These are phyloP conservation scores for Penicillium sp. DNA, from an alignment of 2,329 filamentous ascomycete genomes.

Conservation along the genomic window DNA sequence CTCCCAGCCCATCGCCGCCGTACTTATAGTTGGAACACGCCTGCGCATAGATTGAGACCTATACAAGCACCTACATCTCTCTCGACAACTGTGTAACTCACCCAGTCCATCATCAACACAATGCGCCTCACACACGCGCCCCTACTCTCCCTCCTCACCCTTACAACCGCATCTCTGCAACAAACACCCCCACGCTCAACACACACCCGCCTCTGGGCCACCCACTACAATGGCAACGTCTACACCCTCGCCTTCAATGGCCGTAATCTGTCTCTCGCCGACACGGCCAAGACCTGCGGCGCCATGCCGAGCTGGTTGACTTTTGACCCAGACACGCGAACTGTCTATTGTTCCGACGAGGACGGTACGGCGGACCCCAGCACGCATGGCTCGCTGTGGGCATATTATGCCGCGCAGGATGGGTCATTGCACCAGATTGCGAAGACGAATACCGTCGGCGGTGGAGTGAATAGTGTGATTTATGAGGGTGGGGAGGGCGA, in stretches of 20 bases:
- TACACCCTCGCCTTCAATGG: constrained; percentile 19
- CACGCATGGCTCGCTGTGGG: constrained; percentile 33
- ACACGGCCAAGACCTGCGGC: constrained; percentile 35
- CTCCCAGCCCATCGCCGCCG: too few relatives aligned
- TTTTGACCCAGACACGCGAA: constrained; percentile 28
- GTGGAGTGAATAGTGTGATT: constrained; percentile 39
- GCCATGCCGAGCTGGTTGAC: constrained; percentile 42
- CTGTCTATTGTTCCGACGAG: constrained; percentile 42
- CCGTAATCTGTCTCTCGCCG: constrained; percentile 25
- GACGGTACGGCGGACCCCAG: constrained; percentile 25
- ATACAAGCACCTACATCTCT: not conserved
- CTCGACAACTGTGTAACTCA: not conserved
- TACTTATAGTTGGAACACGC: not conserved
- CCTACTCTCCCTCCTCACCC: constrained; percentile 9
- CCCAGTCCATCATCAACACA: not conserved
- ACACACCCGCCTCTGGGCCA: constrained; percentile 24
- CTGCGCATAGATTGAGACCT: not conserved
- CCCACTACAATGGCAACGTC: constrained; percentile 27
- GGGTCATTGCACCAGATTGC: constrained; percentile 27
- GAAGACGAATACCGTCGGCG: constrained; percentile 27
- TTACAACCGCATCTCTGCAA: constrained; percentile 1
- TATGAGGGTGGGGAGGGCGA: constrained; percentile 28
- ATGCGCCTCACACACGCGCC: constrained; percentile 15
- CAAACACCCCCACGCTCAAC: not conserved
- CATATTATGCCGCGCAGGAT: constrained; percentile 23